Evolutionary conservation across 441 rosid species (phyloP), one percentile per base, ranked within the genome.

Genomic region (Croton setiger): DNA sequence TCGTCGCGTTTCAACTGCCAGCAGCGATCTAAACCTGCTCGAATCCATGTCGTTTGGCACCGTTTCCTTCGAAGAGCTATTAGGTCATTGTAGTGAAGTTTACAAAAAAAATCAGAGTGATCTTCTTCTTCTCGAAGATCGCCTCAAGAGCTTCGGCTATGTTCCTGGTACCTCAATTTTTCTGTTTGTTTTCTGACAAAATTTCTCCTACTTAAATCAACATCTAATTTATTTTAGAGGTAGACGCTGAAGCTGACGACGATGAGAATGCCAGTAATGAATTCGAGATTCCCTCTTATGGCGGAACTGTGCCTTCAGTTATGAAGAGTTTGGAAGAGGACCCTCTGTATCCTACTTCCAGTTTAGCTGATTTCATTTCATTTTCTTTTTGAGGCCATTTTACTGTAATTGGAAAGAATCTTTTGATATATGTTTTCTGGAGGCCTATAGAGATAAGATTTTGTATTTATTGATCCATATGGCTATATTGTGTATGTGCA

Each of bases 51-150:
- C 80, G 12, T 64, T 76, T 37, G 80, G 74, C 7, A 72, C 76
- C 3, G 76, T 76, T 10, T 76, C 80, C 1, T 76, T 76, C 14
- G 74, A 76, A 60, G 80, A 76, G 63, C 86, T 90, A 4, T 68
- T 90, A 59, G 96, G 98, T 76, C 96, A 91, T 65, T 89, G 97
- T 71, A 83, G 67, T 51, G 75, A 76, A 43, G 67, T 72, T 48
- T 76, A 72, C 64, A 72, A 76, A 63, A 49, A 27, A 49, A 76
- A 72, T 15, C 49, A 76, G 4, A 27, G 2, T 14, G 62, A 64
- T 56, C 60, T 72, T 4, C 62, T 72, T 49, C 52, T 53, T 3
- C 60, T 75, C 15, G 60, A 67, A 18, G 54, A 71, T 48, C 75
- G 21, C n/a, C 70, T 76, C 44, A 63, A 18, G 35, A 20, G 36